Percentiles rank a stretch among this genome's conserved stretches.
phyloP scores from a whole-genome alignment of 805 yeast genomes.

The Sugiyamaella chiloensis region DNA sequence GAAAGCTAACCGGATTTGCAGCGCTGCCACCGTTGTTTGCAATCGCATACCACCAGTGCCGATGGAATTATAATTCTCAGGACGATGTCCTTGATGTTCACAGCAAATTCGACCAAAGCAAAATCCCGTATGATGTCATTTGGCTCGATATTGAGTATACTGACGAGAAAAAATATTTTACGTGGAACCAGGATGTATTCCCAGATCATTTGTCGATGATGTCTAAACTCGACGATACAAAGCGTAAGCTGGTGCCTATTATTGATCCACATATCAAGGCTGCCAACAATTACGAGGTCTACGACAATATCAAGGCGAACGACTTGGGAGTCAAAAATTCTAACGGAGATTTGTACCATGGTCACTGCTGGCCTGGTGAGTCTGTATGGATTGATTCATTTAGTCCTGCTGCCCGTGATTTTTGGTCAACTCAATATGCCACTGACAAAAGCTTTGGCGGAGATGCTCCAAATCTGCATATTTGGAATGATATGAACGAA shows the following conservation, averaged over 20 bases:
- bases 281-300: slow-evolving; percentile 53
- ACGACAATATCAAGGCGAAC: slow-evolving; percentile 46
- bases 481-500: slow-evolving; percentile 99
- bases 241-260: slow-evolving; percentile 77
- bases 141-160: slow-evolving; percentile 97
- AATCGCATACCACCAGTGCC: slow-evolving; percentile 90
- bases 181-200: slow-evolving; percentile 77
- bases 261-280: slow-evolving; percentile 89
- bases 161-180: slow-evolving; percentile 80
- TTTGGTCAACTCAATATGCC: slow-evolving; percentile 35
- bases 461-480: slow-evolving; percentile 59
- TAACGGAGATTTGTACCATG: slow-evolving; percentile 54
- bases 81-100: slow-evolving; percentile 75
- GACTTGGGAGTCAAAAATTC: slow-evolving; percentile 47
- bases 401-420: slow-evolving; percentile 49
- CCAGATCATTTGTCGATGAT: slow-evolving; percentile 74
- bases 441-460: slow-evolving; percentile 38
- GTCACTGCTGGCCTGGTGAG: slow-evolving; percentile 98
- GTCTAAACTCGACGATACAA: slow-evolving; percentile 58
- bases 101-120: slow-evolving; percentile 63
- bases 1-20: slow-evolving; percentile 68
- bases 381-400: slow-evolving; percentile 90
- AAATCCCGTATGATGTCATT: slow-evolving; percentile 83
- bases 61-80: slow-evolving; percentile 95
- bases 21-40: slow-evolving; percentile 73